Percentiles rank a stretch among this genome's conserved stretches.
phyloP scores from a whole-genome alignment of 345 rosid species.

The Rhodamnia argentea region DNA sequence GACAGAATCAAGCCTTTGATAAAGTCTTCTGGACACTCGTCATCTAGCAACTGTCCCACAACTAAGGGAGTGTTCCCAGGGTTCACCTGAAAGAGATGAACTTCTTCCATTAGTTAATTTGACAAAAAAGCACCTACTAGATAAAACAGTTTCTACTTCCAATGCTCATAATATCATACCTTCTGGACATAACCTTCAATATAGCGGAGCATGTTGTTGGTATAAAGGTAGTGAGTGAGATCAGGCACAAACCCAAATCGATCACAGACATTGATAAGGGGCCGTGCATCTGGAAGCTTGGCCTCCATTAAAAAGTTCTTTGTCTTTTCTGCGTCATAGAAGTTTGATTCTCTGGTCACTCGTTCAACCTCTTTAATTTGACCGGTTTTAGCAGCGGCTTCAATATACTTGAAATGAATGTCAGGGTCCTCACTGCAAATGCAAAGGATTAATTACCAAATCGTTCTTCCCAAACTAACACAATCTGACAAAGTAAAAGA shows the following conservation, averaged over 20 bases:
- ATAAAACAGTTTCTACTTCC: not conserved
- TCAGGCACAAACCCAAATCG: slow-evolving; percentile 97
- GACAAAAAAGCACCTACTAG: not conserved
- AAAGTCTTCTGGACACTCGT: slow-evolving; percentile 98
- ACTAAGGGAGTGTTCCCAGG: slow-evolving; percentile 99
- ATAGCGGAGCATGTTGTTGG: slow-evolving; percentile 88
- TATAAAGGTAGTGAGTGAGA: slow-evolving; percentile 92
- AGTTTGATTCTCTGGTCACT: slow-evolving; percentile 93
- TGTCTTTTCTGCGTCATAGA: slow-evolving; percentile 92
- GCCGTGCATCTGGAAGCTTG: slow-evolving; percentile 87
- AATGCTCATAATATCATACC: slow-evolving; percentile 29
- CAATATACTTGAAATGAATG: slow-evolving; percentile 95
- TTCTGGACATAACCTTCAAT: slow-evolving; percentile 99
- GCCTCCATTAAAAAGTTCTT: slow-evolving; percentile 98
- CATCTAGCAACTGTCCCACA: slow-evolving; percentile 79
- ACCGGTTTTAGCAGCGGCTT: slow-evolving; percentile 98
- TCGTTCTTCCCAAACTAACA: not conserved
- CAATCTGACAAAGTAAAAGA: slow-evolving; percentile 2
- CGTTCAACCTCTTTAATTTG: slow-evolving; percentile 99
- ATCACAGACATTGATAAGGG: slow-evolving; percentile 77
- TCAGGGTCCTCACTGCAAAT: slow-evolving; percentile 93
- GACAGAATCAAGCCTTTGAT: slow-evolving; percentile 97
- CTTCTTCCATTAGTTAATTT: slow-evolving; percentile 34
- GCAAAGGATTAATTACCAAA: slow-evolving; percentile 10
- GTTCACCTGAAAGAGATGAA: slow-evolving; percentile 55